Conservation (phyloP, 2,329 filamentous ascomycete genomes). For the Aureobasidium vineae region DNA sequence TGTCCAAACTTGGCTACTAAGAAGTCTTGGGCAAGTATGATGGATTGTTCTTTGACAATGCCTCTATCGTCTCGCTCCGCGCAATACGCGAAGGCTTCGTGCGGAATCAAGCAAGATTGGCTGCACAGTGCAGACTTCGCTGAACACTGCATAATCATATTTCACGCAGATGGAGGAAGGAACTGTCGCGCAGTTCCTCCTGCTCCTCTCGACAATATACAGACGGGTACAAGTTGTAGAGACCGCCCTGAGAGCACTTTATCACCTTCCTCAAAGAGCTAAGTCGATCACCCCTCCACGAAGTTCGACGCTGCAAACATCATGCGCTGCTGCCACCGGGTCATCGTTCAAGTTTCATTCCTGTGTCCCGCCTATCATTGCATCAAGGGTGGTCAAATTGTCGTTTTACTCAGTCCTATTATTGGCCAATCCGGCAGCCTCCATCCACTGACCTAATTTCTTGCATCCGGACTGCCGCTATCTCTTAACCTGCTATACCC, state of each 20-base stretch:
- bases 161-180: neutral
- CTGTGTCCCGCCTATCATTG: neutral
- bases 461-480: neutral
- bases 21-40: neutral
- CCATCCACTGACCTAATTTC: neutral
- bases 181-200: neutral
- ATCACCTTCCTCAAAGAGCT: conserved; percentile 1
- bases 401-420: neutral
- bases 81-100: neutral
- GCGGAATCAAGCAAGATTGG: neutral
- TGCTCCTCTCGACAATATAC: neutral
- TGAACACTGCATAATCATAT: neutral
- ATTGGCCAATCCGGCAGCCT: neutral
- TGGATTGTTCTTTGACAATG: neutral
- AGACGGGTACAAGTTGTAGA: neutral
- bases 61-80: neutral
- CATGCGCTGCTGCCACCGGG: conserved; percentile 5
- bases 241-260: neutral
- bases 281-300: neutral
- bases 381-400: neutral
- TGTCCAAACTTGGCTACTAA: conserved; percentile 8
- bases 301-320: neutral
- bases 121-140: neutral
- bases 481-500: neutral
- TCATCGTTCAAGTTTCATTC: neutral